These are phyloP conservation scores for Excoecaria agallocha DNA, from an alignment of 345 rosid species.

Conservation along the genomic window DNA sequence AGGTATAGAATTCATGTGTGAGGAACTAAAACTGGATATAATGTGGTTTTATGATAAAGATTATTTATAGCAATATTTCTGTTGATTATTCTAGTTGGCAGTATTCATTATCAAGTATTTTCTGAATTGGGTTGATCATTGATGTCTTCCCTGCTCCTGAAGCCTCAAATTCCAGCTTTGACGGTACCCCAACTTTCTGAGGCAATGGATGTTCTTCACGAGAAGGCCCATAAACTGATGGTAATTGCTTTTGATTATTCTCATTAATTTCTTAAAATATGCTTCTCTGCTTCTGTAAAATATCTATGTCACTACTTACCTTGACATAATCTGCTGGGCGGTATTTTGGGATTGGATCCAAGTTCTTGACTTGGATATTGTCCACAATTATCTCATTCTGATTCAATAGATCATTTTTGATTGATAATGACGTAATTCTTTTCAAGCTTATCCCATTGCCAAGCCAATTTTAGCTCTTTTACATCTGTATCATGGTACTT, in stretches of 20 bases:
- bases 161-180: constrained; percentile 88
- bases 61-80: constrained; percentile 22
- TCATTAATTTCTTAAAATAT: background rate
- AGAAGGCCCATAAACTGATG: constrained; percentile 48
- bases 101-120: constrained; percentile 37
- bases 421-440: background rate
- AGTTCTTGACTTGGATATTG: background rate
- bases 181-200: constrained; percentile 72
- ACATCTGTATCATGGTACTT: too few species aligned
- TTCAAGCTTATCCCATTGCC: background rate
- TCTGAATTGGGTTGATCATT: constrained; percentile 54
- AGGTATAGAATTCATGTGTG: constrained; percentile 48
- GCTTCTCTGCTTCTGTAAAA: background rate
- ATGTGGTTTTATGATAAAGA: constrained; percentile 12
- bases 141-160: constrained; percentile 54
- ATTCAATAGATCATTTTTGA: background rate
- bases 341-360: background rate
- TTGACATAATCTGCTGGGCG: background rate
- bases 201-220: constrained; percentile 75
- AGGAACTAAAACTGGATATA: constrained; percentile 19
- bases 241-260: constrained; percentile 31
- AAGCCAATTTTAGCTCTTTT: background rate
- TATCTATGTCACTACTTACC: background rate
- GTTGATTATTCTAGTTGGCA: constrained; percentile 27
- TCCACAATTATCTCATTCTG: background rate